Evolutionary conservation across 345 rosid species (phyloP), one percentile per base, ranked within the genome.

Genomic region (Lepidium sativum): DNA sequence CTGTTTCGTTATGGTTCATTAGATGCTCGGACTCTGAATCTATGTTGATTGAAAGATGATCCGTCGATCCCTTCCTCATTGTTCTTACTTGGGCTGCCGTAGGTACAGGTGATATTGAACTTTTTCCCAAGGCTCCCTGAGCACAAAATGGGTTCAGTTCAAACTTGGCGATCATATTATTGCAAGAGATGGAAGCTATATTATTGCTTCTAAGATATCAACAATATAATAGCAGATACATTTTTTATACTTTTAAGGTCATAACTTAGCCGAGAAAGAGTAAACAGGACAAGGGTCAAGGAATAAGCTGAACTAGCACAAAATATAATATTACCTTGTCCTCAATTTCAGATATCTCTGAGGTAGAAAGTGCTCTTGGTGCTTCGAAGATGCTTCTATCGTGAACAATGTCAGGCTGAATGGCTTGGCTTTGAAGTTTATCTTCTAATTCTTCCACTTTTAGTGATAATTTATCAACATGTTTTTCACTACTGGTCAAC

Each of bases 261-360:
- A 23, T 49, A 40, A 45, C 32, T 41, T 48, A 20, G 18, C 47
- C 38, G 32, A 4, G 23, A 27, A n/a, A 16, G 43, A 14, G 44
- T 14, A 12, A 42, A 61, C 17, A 61, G 32, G 27, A 47, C 3
- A 31, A 20, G 11, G 44, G 18, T 55, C 45, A 29, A 27, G 15
- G 34, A 52, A 40, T 23, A 58, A 65, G n/a, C 11, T 50, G 40
- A 37, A 44, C 52, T 37, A 65, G 43, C 47, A 49, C n/a, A 50
- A 39, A 54, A 43, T 16, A 21, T 49, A 58, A 11, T 21, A 60
- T 63, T 66, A 92, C 98, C 84, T 20, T 73, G 70, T 87, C 97
- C 71, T 92, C 97, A 38, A 84, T 79, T 81, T 92, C 96, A 15
- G 94, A 83, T 82, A 86, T 89, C 79, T 87, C 96, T 49, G 96